phyloP scores from a whole-genome alignment of 257 asterid genomes.

The Nicotiana tabacum region DNA sequence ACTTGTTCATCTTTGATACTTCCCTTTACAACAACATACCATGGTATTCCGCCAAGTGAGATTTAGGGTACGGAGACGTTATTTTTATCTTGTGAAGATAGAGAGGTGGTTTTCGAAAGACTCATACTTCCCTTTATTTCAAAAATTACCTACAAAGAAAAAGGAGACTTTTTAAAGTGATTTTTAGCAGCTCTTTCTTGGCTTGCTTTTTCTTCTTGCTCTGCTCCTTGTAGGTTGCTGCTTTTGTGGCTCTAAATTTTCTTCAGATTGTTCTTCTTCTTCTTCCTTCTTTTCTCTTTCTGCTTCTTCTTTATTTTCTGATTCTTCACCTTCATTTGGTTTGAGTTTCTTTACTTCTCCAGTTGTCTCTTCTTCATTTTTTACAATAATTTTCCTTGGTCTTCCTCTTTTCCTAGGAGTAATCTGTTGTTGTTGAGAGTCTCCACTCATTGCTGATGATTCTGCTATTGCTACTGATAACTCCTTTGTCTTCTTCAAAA shows the following conservation, averaged over 20 bases:
- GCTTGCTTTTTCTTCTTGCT: slow-evolving; percentile 71
- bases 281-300: not conserved
- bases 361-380: slow-evolving; percentile 22
- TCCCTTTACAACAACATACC: too few species aligned
- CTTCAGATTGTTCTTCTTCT: slow-evolving; percentile 14
- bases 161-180: not conserved
- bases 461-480: slow-evolving; percentile 47
- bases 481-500: slow-evolving; percentile 44
- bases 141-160: not conserved
- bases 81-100: too few species aligned
- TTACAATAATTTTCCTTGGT: slow-evolving; percentile 40
- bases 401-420: slow-evolving; percentile 69
- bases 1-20: not conserved
- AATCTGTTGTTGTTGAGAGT: slow-evolving; percentile 15
- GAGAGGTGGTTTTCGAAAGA: too few species aligned
- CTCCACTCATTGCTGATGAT: slow-evolving; percentile 41
- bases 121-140: not conserved
- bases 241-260: slow-evolving; percentile 4
- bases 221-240: slow-evolving; percentile 39
- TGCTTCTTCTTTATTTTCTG: slow-evolving; percentile 3
- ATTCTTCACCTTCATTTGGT: slow-evolving; percentile 19
- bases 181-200: slow-evolving; percentile 54
- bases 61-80: too few species aligned
- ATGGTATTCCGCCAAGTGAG: too few species aligned
- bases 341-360: slow-evolving; percentile 33